These are phyloP conservation scores for Fusarium musae DNA, from an alignment of 2,329 filamentous ascomycete species.

Conservation along the genomic window DNA sequence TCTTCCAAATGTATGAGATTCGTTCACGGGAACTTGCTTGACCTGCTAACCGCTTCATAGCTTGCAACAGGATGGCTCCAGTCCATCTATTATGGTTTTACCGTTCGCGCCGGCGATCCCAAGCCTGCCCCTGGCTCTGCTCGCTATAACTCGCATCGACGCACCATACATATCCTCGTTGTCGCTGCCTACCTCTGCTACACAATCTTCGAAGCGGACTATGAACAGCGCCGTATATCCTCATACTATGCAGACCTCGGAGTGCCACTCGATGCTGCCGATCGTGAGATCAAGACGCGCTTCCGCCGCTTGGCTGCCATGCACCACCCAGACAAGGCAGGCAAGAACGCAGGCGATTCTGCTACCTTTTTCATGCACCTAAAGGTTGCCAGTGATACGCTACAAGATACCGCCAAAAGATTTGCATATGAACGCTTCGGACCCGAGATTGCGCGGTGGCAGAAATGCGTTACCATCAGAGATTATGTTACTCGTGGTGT, in stretches of 20 bases:
- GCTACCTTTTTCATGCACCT: constrained; percentile 78
- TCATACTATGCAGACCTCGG: constrained; percentile 85
- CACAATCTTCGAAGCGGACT: constrained; percentile 92
- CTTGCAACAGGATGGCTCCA: constrained; percentile 83
- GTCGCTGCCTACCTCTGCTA: constrained; percentile 87
- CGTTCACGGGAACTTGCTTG: not conserved
- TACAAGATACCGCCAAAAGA: constrained; percentile 78
- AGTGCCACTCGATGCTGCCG: constrained; percentile 74
- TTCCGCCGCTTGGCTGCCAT: constrained; percentile 80
- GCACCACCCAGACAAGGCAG: constrained; percentile 87
- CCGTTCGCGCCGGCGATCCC: constrained; percentile 88
- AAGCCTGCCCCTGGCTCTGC: constrained; percentile 77
- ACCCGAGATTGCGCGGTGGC: constrained; percentile 74
- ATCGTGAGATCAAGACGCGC: constrained; percentile 82
- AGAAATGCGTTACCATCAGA: constrained; percentile 71
- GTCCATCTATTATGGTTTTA: constrained; percentile 84
- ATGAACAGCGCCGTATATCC: constrained; percentile 75
- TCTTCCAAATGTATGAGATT: constrained; percentile 60
- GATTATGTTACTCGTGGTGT: constrained; percentile 78
- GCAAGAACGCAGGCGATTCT: constrained; percentile 48
- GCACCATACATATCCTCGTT: constrained; percentile 84
- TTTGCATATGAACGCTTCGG: constrained; percentile 94
- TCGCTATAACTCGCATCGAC: constrained; percentile 78
- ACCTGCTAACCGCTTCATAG: constrained; percentile 56
- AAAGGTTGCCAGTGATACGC: constrained; percentile 83